Conservation (phyloP, 2,329 filamentous ascomycete genomes). For the Aaosphaeria arxii region DNA sequence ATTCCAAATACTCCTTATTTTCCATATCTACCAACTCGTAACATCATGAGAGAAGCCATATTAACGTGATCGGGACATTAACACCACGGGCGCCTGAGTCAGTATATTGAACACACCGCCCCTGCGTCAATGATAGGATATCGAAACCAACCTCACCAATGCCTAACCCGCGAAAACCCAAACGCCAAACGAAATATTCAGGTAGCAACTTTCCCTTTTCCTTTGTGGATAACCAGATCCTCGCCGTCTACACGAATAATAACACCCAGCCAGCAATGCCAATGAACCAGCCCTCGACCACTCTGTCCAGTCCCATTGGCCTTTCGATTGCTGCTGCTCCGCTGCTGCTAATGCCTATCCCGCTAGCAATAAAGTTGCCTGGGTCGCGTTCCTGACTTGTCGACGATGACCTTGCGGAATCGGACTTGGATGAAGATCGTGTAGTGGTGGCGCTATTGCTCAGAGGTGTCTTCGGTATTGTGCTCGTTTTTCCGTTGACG, state of each 20-base stretch:
- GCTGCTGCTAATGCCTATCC: conserved; percentile 18
- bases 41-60: too few relatives aligned
- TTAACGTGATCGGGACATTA: too few relatives aligned
- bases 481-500: conserved; percentile 31
- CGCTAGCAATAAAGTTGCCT: conserved; percentile 25
- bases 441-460: conserved; percentile 26
- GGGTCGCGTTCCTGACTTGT: conserved; percentile 2
- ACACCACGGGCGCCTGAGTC: too few relatives aligned
- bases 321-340: conserved; percentile 6
- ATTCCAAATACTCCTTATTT: too few relatives aligned
- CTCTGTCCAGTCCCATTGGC: conserved; percentile 17
- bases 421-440: conserved; percentile 5
- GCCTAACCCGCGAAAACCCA: too few relatives aligned
- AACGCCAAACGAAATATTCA: too few relatives aligned
- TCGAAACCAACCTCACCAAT: too few relatives aligned
- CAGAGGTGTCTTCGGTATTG: conserved; percentile 18
- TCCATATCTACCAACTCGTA: too few relatives aligned
- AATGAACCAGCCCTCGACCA: conserved; percentile 22
- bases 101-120: too few relatives aligned
- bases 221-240: too few relatives aligned
- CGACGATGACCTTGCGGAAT: not conserved
- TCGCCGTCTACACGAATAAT: conserved; percentile 13
- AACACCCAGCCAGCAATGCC: conserved; percentile 26
- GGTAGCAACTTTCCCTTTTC: too few relatives aligned
- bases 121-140: too few relatives aligned